Percentiles rank a stretch among this genome's conserved stretches.
phyloP scores from a whole-genome alignment of 257 asterid species.

The Echites panduratus region DNA sequence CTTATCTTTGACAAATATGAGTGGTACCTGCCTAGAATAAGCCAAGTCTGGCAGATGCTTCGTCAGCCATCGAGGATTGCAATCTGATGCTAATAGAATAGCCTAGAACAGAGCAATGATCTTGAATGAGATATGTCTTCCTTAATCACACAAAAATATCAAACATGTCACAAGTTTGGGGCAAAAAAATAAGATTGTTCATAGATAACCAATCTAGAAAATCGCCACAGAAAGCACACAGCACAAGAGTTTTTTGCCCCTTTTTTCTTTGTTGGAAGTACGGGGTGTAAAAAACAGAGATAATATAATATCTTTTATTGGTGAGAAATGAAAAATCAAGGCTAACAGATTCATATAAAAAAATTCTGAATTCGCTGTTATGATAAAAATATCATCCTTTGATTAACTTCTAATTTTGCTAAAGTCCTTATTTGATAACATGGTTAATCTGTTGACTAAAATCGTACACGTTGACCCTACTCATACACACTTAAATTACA shows the following conservation, averaged over 20 bases:
- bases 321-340: not conserved
- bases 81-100: constrained; percentile 65
- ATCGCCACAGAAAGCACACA: not conserved
- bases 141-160: not conserved
- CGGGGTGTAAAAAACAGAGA: not conserved
- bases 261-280: no score
- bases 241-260: not conserved
- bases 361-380: not conserved
- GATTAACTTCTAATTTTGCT: not conserved
- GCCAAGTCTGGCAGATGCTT: constrained; percentile 77
- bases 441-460: not conserved
- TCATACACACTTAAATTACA: not conserved
- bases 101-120: constrained; percentile 34
- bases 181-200: no score
- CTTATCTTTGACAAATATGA: constrained; percentile 41
- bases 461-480: not conserved
- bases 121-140: not conserved
- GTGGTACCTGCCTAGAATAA: constrained; percentile 62
- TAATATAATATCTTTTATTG: not conserved
- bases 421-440: not conserved
- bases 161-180: not conserved
- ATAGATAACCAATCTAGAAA: not conserved
- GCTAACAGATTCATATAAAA: not conserved
- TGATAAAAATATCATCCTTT: not conserved
- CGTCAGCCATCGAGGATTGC: constrained; percentile 48